These are phyloP conservation scores for Fagus sylvatica DNA, from an alignment of 306 rosid species.

Conservation along the genomic window DNA sequence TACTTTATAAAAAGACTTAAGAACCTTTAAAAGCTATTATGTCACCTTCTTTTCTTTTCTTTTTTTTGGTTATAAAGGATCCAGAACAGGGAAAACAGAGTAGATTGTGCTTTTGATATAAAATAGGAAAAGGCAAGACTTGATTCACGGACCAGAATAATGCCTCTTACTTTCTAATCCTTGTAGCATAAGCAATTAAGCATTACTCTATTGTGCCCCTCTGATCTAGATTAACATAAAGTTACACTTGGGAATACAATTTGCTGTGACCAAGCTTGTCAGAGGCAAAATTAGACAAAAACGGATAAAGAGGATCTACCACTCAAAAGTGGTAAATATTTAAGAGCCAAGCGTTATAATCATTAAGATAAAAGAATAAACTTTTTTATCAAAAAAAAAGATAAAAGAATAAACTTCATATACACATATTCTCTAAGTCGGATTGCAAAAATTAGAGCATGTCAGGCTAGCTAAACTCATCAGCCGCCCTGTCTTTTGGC, in stretches of 20 bases:
- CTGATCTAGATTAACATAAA: slow-evolving; percentile 4
- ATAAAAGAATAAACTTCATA: too few species aligned
- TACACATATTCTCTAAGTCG: too few species aligned
- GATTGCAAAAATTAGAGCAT: too few species aligned
- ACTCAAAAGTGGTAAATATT: too few species aligned
- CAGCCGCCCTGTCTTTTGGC: too few species aligned
- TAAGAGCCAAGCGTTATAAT: too few species aligned
- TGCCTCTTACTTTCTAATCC: slow-evolving; percentile 35
- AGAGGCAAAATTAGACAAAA: neutral
- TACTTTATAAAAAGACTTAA: neutral
- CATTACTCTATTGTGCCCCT: slow-evolving; percentile 30
- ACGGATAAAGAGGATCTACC: neutral
- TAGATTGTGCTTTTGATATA: slow-evolving; percentile 21
- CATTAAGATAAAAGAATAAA: too few species aligned
- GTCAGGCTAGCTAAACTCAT: too few species aligned
- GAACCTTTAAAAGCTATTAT: neutral
- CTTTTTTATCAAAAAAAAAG: too few species aligned
- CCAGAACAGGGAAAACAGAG: neutral
- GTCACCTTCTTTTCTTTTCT: neutral
- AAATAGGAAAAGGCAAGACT: slow-evolving; percentile 26
- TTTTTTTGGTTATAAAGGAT: neutral
- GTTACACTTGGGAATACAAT: neutral
- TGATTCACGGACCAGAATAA: slow-evolving; percentile 22
- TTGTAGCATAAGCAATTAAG: slow-evolving; percentile 42
- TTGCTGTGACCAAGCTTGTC: slow-evolving; percentile 7